A percentile compares a stretch with the other conserved stretches of the same genome.
phyloP scores from a whole-genome alignment of 164 flowering plant species.

The Aristolochia contorta region DNA sequence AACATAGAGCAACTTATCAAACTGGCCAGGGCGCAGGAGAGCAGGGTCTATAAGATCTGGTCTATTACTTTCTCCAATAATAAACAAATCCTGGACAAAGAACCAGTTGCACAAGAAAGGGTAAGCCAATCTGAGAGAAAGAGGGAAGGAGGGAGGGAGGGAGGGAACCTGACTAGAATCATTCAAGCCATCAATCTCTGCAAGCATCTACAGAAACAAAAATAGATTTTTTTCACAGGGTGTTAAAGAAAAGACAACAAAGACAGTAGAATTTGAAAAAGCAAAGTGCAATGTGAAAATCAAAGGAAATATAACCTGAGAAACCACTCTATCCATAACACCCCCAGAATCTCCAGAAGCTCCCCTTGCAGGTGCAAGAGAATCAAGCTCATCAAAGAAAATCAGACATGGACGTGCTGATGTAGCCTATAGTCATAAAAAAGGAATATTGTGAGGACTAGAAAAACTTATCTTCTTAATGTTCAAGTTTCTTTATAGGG shows the following conservation, averaged over 20 bases:
- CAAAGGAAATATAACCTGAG: slow-evolving; percentile 52
- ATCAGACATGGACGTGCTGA: slow-evolving; percentile 96
- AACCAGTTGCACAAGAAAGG: background rate
- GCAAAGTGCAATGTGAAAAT: background rate
- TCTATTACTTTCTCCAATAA: slow-evolving; percentile 95
- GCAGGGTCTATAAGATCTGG: slow-evolving; percentile 97
- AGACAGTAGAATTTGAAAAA: background rate
- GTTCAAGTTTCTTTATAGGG: background rate
- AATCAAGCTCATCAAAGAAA: slow-evolving; percentile 94
- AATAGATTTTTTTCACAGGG: too few relatives aligned
- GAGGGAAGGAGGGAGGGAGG: slow-evolving; percentile 3
- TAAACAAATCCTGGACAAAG: slow-evolving; percentile 63
- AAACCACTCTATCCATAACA: slow-evolving; percentile 97
- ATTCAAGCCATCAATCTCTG: slow-evolving; percentile 92
- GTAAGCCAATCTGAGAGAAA: slow-evolving; percentile 11
- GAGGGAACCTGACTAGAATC: slow-evolving; percentile 74
- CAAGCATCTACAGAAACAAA: slow-evolving; percentile 64
- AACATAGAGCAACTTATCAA: slow-evolving; percentile 87
- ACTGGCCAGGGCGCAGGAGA: slow-evolving; percentile 88
- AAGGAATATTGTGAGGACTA: background rate
- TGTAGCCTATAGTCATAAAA: slow-evolving; percentile 50
- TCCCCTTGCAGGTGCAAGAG: slow-evolving; percentile 99
- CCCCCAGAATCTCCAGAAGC: slow-evolving; percentile 99
- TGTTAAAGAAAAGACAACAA: background rate
- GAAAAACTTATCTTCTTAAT: background rate